Evolutionary conservation across 2,329 filamentous ascomycete species (phyloP), one percentile per base, ranked within the genome.

Genomic region (Dissoconium aciculare): DNA sequence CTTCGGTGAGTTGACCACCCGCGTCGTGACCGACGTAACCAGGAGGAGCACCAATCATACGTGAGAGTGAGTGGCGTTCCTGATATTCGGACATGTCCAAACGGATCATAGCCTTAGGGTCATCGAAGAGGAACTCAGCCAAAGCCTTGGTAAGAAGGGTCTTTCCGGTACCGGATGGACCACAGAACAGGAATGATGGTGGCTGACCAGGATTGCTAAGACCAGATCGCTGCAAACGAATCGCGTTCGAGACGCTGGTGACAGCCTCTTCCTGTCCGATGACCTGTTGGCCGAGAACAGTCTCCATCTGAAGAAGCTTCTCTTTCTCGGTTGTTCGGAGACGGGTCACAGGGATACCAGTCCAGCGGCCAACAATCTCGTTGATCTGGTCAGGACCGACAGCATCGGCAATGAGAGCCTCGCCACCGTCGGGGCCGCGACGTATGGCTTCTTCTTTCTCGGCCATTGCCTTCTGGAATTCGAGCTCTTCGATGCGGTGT

Each of bases 31-130:
- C 89, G 36, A 98, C 85, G 45, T 98, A 98, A 41, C 89, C 89
- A 4, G 89, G 89, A 12, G 89, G 89, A 12, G 89, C 85, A 53
- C 89, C 89, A 46, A 98, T 98, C 83, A 98, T 94, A 37, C 89
- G 75, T 54, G 83, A 92, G 10, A 98, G 71, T 1, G 87, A 79
- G 55, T 98, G 89, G 4, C 87, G 78, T 59, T 98, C 89, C 58
- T 98, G 91, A 57, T 98, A 98, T 58, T 98, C 89, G 4, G 87
- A 95, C 89, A 98, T 98, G 55, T 98, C 89, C 62, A 98, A 92
- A 23, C 89, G 79, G 47, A 98, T 93, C 89, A 98, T 95, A 17
- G 87, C 67, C 63, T 94, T 94, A 15, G 87, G 63, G 46, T 98
- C 89, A 53, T 98, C 89, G 62, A 98, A 98, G 15, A 98, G 66